A percentile compares a stretch with the other conserved stretches of the same genome.
These are phyloP conservation scores for Rosa chinensis DNA, from an alignment of 306 rosid genomes.

Conservation along the genomic window DNA sequence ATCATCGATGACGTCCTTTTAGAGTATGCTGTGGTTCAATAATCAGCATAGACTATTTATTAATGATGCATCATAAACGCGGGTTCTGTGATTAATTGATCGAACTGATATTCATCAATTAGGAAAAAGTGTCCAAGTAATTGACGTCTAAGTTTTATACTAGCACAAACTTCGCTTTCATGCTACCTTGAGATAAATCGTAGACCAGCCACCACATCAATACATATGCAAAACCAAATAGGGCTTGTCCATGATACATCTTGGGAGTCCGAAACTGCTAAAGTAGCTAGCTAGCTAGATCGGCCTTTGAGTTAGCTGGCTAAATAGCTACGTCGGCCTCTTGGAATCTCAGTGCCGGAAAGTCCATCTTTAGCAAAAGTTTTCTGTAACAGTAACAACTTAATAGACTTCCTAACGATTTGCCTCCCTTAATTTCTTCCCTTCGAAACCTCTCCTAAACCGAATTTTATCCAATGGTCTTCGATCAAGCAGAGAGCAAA, in stretches of 20 bases:
- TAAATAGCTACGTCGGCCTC: too few species aligned
- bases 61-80: not conserved
- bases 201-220: not conserved
- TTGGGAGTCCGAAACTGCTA: too few species aligned
- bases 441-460: too few species aligned
- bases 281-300: too few species aligned
- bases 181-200: not conserved
- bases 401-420: too few species aligned
- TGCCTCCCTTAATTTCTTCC: too few species aligned
- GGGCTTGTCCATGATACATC: not conserved
- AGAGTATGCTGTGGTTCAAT: not conserved
- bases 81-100: not conserved
- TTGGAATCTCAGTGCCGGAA: too few species aligned
- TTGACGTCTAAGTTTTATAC: not conserved
- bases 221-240: not conserved
- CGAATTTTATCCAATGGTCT: too few species aligned
- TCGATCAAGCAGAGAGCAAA: not conserved
- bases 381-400: too few species aligned
- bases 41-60: not conserved
- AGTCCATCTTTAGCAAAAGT: too few species aligned
- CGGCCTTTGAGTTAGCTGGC: too few species aligned
- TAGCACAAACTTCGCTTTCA: not conserved
- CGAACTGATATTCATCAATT: not conserved
- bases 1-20: not conserved
- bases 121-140: not conserved